A percentile compares a stretch with the other conserved stretches of the same genome.
Conservation (phyloP, 768 basidiomycete genomes). For the Tulasnella sp. region DNA sequence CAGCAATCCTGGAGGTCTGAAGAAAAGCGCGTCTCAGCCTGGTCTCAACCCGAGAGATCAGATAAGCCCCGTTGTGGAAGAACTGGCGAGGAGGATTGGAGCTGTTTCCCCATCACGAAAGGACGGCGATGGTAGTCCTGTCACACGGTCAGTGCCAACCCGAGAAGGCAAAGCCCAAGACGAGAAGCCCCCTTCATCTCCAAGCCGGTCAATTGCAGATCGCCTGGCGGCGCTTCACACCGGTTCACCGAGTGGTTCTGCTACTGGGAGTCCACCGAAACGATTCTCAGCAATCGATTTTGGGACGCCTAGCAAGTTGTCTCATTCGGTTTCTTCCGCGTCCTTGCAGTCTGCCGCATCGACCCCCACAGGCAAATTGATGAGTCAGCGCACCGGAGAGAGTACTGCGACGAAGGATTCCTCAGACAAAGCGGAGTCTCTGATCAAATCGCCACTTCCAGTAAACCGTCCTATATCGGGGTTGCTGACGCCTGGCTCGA, state of each 20-base stretch:
- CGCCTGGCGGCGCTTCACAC: neutral
- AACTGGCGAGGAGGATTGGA: constrained; percentile 49
- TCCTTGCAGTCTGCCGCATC: neutral
- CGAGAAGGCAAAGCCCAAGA: neutral
- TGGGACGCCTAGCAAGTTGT: neutral
- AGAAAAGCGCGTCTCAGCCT: constrained; percentile 35
- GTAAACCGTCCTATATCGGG: constrained; percentile 2
- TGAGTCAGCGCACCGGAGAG: neutral
- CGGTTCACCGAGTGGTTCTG: neutral
- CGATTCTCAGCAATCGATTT: constrained; percentile 10
- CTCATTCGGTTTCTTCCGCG: neutral
- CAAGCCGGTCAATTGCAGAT: neutral
- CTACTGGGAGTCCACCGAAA: neutral
- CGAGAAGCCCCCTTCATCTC: neutral
- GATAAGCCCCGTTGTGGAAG: constrained; percentile 46
- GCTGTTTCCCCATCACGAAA: constrained; percentile 21
- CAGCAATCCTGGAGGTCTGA: constrained; percentile 38
- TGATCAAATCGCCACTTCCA: neutral
- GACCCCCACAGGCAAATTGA: neutral
- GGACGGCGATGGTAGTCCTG: neutral
- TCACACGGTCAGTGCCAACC: neutral
- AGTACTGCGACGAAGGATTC: neutral
- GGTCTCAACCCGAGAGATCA: neutral
- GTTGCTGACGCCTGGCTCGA: constrained; percentile 10
- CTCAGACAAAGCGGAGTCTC: neutral